A percentile compares a stretch with the other conserved stretches of the same genome.
phyloP scores from a whole-genome alignment of 2,329 filamentous ascomycete species.

The Aspergillus sojae region DNA sequence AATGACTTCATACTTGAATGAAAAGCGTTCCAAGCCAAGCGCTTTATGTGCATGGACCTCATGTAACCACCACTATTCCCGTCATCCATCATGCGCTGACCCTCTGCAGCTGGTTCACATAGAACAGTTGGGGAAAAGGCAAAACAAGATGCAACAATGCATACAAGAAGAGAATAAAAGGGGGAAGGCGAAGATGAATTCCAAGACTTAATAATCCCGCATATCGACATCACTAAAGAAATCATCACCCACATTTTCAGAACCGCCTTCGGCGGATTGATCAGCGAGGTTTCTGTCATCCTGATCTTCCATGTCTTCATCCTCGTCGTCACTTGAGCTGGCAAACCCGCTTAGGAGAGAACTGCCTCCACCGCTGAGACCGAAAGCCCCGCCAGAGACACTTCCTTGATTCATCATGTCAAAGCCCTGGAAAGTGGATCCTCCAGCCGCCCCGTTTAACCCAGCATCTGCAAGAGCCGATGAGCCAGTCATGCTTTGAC shows the following conservation, averaged over 20 bases:
- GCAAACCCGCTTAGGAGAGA: slow-evolving; percentile 87
- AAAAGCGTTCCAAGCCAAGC: slow-evolving; percentile 24
- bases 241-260: slow-evolving; percentile 68
- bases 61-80: slow-evolving; percentile 19
- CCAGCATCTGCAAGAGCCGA: slow-evolving; percentile 79
- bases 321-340: slow-evolving; percentile 93
- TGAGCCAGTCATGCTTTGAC: slow-evolving; percentile 62
- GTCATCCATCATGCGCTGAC: slow-evolving; percentile 21
- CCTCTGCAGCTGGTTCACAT: slow-evolving; percentile 18
- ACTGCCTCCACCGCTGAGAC: slow-evolving; percentile 64
- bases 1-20: slow-evolving; percentile 26
- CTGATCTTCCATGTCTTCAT: slow-evolving; percentile 78
- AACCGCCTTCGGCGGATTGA: slow-evolving; percentile 50
- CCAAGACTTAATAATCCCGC: slow-evolving; percentile 53
- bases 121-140: slow-evolving; percentile 4
- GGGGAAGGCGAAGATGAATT: not conserved
- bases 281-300: slow-evolving; percentile 56
- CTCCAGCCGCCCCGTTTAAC: slow-evolving; percentile 66
- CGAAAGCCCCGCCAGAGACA: slow-evolving; percentile 71
- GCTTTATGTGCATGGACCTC: slow-evolving; percentile 22
- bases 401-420: slow-evolving; percentile 68
- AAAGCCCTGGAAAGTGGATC: slow-evolving; percentile 58
- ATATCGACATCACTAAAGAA: slow-evolving; percentile 65
- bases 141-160: slow-evolving; percentile 10
- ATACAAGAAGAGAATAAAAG: slow-evolving; percentile 19